Base-by-base conservation (phyloP, 495 filamentous ascomycete genomes). In the Talaromyces liani region DNA sequence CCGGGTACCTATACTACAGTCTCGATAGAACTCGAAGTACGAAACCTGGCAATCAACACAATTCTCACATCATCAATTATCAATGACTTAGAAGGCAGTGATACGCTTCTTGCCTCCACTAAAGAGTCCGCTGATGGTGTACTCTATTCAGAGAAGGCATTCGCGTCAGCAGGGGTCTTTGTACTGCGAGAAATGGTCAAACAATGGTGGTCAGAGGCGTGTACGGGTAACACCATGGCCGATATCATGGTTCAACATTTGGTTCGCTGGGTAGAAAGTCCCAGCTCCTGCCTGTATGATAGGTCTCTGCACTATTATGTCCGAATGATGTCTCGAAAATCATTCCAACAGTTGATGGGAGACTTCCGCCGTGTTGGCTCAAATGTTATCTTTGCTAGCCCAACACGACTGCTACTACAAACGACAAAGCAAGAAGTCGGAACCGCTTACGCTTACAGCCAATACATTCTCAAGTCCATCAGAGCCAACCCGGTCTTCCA, bases 151-250 rank as follows among this genome's bases (percentile, higher is more conserved):
- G 93, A 98, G 63, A 93, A 91, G 63, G 90, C 93, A 0, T 98
- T 98, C 75, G 89, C 94, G 20, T 91, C 92, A 61, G 92, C 93
- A 9, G 91, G 93, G 39, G 87, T 97, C 6, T 82, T 86, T 22
- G 94, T 98, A 14, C 79, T 99, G 3, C 87, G 94, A 5, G 94
- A 97, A 72, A 98, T 99, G 94, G 94, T 99, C 65, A 97, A 97
- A 72, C 85, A 90, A 2, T 99, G 95, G 95, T 97, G 93, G 92
- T 85, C 87, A 0, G 92, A 98, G 77, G 94, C 94, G 10, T 96
- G 92, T 74, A 88, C 86, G 61, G 93, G 92, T 4, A 91, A 90
- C 64, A 87, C 82, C 27, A 96, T 97, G 91, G 94, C 94, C 8
- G 94, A 99, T 72, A 87, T 98, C 65, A 95, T 99, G 84, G 95